Evolutionary conservation across 441 rosid species (phyloP).

Genomic region (Croton laevigatus): DNA sequence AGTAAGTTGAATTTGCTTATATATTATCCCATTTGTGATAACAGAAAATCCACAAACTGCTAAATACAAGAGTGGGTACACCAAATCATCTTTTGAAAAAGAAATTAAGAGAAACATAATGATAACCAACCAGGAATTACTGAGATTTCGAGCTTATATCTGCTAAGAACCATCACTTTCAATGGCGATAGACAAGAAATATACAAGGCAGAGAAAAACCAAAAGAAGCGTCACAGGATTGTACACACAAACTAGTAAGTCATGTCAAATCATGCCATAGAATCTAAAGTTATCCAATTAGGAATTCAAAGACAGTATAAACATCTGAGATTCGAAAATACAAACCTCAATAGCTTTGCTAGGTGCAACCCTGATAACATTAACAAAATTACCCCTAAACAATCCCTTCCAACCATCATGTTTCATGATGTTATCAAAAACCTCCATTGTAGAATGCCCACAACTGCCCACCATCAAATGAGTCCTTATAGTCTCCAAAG

Average conservation of each 20-base stretch:
- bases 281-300: not conserved
- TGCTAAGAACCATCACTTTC: not conserved
- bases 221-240: not conserved
- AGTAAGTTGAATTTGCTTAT: not conserved
- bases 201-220: not conserved
- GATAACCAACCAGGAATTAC: not conserved
- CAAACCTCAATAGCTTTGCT: slow-evolving; percentile 71
- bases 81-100: not conserved
- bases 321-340: not conserved
- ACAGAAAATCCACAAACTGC: not conserved
- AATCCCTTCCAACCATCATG: slow-evolving; percentile 92
- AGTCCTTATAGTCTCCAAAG: slow-evolving; percentile 93
- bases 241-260: not conserved
- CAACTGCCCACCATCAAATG: slow-evolving; percentile 96
- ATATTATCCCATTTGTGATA: not conserved
- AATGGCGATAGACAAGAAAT: not conserved
- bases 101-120: not conserved
- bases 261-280: not conserved
- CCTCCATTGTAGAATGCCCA: slow-evolving; percentile 64
- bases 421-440: slow-evolving; percentile 71
- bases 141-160: not conserved
- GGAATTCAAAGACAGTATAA: not conserved
- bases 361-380: slow-evolving; percentile 93
- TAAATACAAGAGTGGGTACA: not conserved
- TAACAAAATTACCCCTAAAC: slow-evolving; percentile 91